phyloP scores from a whole-genome alignment of 306 rosid species.

The Malus fusca region DNA sequence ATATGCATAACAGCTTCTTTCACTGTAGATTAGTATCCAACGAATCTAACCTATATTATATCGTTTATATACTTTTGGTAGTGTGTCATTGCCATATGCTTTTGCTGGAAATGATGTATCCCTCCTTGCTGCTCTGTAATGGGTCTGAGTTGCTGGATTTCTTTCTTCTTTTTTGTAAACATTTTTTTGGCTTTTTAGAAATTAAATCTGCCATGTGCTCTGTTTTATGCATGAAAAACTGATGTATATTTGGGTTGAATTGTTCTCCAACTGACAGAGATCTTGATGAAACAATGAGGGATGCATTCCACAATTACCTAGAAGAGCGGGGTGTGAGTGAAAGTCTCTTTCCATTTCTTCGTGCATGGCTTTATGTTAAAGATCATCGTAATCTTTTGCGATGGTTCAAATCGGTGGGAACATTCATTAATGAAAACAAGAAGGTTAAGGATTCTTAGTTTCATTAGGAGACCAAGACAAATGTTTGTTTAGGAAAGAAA shows the following conservation, averaged over 20 bases:
- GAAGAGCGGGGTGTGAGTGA: conserved; percentile 87
- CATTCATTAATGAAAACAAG: conserved; percentile 50
- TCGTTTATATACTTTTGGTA: neutral
- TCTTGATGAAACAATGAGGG: conserved; percentile 67
- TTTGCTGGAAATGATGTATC: neutral
- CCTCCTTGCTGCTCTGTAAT: neutral
- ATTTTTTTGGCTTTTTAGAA: neutral
- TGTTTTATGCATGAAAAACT: neutral
- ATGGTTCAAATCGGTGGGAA: conserved; percentile 72
- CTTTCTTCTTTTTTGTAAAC: neutral
- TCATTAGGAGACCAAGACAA: neutral
- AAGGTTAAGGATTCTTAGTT: conserved; percentile 30
- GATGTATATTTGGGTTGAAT: neutral
- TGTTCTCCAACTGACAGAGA: conserved; percentile 47
- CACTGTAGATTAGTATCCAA: too few species aligned
- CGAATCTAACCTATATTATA: neutral
- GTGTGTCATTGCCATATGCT: neutral
- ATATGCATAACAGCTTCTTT: neutral
- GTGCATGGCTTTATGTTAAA: conserved; percentile 92
- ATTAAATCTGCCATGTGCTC: neutral
- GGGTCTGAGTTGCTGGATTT: neutral
- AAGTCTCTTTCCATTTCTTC: conserved; percentile 80
- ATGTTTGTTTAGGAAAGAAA: neutral
- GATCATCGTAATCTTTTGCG: conserved; percentile 78
- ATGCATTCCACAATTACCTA: conserved; percentile 67